Evolutionary conservation across 495 filamentous ascomycete genomes (phyloP).

Genomic region (Penicillium diatomitis): DNA sequence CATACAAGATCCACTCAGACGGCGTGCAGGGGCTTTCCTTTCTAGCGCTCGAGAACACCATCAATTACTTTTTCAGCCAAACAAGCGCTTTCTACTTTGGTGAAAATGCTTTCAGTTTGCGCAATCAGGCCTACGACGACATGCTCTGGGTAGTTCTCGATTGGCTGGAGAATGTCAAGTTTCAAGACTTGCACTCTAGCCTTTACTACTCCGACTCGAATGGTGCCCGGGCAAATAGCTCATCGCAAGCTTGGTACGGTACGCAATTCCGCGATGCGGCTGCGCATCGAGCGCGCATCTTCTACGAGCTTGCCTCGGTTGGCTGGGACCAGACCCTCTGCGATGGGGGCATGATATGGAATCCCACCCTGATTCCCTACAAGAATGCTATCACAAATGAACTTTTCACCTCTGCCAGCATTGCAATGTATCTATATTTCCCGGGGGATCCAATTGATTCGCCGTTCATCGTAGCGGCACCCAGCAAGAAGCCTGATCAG

Average conservation of each 20-base stretch:
- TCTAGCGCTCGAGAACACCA: conserved; percentile 55
- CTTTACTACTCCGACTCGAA: conserved; percentile 36
- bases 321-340: conserved; percentile 84
- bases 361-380: conserved; percentile 70
- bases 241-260: conserved; percentile 54
- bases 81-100: conserved; percentile 73
- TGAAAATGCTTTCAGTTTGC: conserved; percentile 67
- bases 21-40: conserved; percentile 20
- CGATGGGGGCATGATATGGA: conserved; percentile 90
- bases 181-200: conserved; percentile 61
- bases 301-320: conserved; percentile 69
- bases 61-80: conserved; percentile 78
- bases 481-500: conserved; percentile 6
- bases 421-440: conserved; percentile 86
- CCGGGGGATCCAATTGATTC: conserved; percentile 67
- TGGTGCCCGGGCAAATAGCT: conserved; percentile 5
- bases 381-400: conserved; percentile 98
- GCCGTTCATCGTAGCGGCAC: conserved; percentile 44
- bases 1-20: conserved; percentile 9
- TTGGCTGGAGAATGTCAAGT: conserved; percentile 79
- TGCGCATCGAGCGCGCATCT: conserved; percentile 77
- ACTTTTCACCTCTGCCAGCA: conserved; percentile 72
- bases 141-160: conserved; percentile 95
- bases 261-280: conserved; percentile 67
- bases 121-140: conserved; percentile 84